Base-by-base conservation (phyloP, 108 stramenopile genomes). In the Cyclotella sp. region DNA sequence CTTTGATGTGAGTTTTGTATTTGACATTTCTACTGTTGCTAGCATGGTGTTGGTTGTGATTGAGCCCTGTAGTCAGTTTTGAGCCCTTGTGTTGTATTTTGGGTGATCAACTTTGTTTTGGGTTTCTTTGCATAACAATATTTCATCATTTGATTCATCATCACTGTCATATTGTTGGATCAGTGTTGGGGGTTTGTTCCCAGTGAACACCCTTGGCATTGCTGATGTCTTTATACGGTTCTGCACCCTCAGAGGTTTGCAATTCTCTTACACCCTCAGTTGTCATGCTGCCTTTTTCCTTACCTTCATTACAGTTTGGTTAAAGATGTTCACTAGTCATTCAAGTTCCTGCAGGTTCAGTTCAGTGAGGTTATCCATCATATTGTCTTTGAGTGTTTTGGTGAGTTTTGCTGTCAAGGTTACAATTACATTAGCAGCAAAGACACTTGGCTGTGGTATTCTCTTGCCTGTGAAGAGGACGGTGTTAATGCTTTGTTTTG, bases 401-500 rank as follows among this genome's bases (percentile, higher is more conserved):
- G 13, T 40, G 34, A 62, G 61, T 42, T 62, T 41, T 3, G 5
- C 14, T 14, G 52, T 12, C 15, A 51, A 49, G 18, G 43, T 9
- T 12, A 53, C 30, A 9, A 68, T 52, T 1, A 28, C 52, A 39
- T 54, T 51, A 13, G 68, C 52, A 29, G 12, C 5, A 9, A 29
- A 21, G 4, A 26, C 22, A 3, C 13, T 47, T 18, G 64, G 45
- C 1, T 18, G 15, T 28, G 43, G 45, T 42, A 66, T 22, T 5
- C 22, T 6, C 19, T 66, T 45, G 69, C 70, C 51, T 12, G 18
- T 6, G 24, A 49, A 51, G 15, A 13, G 9, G 15, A 62, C 19
- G 5, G 41, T 62, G 61, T 62, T 30, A 4, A 30, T 62, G 39
- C 52, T 78, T 58, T 46, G 44, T 4, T 61, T 46, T 22, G 41